Base-by-base conservation (phyloP, 805 yeast genomes). In the Cyberlindnera xylosilytica region DNA sequence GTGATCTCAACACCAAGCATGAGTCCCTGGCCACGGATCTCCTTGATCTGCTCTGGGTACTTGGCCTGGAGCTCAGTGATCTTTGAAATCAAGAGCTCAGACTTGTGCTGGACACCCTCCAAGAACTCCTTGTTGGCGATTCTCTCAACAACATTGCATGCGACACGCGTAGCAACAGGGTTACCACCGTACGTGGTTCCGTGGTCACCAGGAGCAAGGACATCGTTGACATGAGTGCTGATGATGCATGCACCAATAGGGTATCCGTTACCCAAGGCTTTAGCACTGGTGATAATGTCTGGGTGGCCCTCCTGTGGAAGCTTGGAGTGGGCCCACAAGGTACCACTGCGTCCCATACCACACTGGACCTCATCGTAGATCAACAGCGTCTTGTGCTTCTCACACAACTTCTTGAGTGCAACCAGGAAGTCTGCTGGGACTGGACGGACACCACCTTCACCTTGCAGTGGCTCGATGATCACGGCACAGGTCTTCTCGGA, bases 151-250 rank as follows among this genome's bases (percentile, higher is more conserved):
- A 93, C 96, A 57, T 84, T 81, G 33, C 73, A 68, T 5, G 89
- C 96, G 38, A 93, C 77, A 49, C 90, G 78, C 26, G 91, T 73
- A 5, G 89, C 98, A 50, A 93, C 69, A 41, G 98, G 98, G 63
- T 93, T 93, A 43, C 99, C 99, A 50, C 99, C 98, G 60, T 83
- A 91, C 0, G 99, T 91, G 3, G 97, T 91, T 43, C 99, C 99
- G 61, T 91, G 99, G 60, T 93, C 99, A 44, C 99, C 99, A 17
- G 87, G 91, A 43, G 78, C 72, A 52, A 93, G 68, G 2, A 71
- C 78, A 10, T 70, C 63, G 58, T 89, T 95, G 19, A 93, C 84
- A 39, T 77, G 73, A 50, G 87, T 93, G 41, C 86, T 78, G 44
- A 91, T 80, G 76, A 93, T 76, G 2, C 96, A 86, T 5, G 97